Evolutionary conservation across 1,284 basidiomycete species (phyloP), one percentile per base, ranked within the genome.

Genomic region (Erythrobasidium hasegawianum): DNA sequence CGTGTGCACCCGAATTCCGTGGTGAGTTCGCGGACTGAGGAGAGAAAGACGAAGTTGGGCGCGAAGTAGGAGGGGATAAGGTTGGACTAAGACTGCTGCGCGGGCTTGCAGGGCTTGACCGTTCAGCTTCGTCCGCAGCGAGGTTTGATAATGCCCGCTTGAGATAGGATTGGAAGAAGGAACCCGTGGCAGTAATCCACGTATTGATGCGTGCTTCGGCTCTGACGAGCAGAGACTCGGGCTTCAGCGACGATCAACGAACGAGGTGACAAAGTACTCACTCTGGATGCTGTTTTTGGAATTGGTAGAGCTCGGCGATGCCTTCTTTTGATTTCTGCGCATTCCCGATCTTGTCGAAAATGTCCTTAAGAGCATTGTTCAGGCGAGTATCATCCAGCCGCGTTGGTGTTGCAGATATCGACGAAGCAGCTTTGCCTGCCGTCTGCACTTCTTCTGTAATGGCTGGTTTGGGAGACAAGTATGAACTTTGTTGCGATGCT

Each of bases 271-370:
- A n/a, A n/a, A n/a, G n/a, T n/a, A 73, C 87, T 85, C 76, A 94
- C 93, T 71, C 87, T 0, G 94, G 95, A 75, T 97, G 86, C 29
- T 86, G 86, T 78, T 95, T 95, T 72, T 96, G 80, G 81, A 94
- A 97, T 50, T 93, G 87, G 76, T 97, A 92, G 43, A 99, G 80
- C 72, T 94, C 91, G n/a, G 90, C 93, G 67, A 99, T 94, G 3
- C 91, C 92, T 20, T 93, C 87, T 76, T 88, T 87, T 87, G 88
- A 8, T 85, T 91, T 38, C 87, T 88, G 78, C 88, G 89, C 77
- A 87, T 92, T 72, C 68, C 75, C 29, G 88, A 95, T 94, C 73
- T 90, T 86, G 60, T 88, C 87, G 74, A 95, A 91, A 73, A 95
- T 95, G 29, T 83, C 84, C 54, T 87, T 83, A 59, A 91, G 80